Evolutionary conservation across 176 grass and related monocot species (phyloP), one percentile per base, ranked within the genome.

Genomic region (Triticum monococcum): DNA sequence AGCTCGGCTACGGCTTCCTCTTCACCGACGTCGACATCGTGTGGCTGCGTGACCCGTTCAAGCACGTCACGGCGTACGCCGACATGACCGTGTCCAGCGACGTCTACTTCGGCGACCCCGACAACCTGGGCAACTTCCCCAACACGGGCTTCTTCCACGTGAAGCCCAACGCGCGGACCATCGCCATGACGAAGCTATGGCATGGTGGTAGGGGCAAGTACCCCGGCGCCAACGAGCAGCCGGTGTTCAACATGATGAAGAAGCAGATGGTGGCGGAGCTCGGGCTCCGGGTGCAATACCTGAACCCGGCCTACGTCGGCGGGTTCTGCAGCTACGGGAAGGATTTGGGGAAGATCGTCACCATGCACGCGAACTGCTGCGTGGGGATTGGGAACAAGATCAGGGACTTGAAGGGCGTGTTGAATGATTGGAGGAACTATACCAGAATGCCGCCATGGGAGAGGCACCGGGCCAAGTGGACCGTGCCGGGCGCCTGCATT

Each of bases 281-380:
- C 24, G 64, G 59, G 5, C 61, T 98, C 6, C 79, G 60, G 9
- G 70, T 98, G 0, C 86, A 38, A 77, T 95, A 90, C 74, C 59
- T 98, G 0, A 69, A 93, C 88, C 81, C 96, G 18, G 72, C 87
- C 0, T 83, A 83, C 80, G 83, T 91, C 7, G 91, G 86, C 5
- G 95, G 95, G 0, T 95, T 98, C 71, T 98, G 95, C 68, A 93
- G 77, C 81, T 77, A 91, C 20, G 91, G 89, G 0, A 92, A 87
- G 23, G 89, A 95, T 31, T 69, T 98, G 0, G 2, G 48, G 54
- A 95, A 86, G 89, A 88, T 95, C 0, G 95, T 89, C 84, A 98
- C 93, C 1, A 98, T 98, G 93, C 96, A 98, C 24, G 88, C 96
- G 9, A 98, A 98, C 12, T 98, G 96, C 36, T 98, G 96, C 46